Base-by-base conservation (phyloP, 1,284 basidiomycete genomes). In the Papiliotrema flavescens region DNA sequence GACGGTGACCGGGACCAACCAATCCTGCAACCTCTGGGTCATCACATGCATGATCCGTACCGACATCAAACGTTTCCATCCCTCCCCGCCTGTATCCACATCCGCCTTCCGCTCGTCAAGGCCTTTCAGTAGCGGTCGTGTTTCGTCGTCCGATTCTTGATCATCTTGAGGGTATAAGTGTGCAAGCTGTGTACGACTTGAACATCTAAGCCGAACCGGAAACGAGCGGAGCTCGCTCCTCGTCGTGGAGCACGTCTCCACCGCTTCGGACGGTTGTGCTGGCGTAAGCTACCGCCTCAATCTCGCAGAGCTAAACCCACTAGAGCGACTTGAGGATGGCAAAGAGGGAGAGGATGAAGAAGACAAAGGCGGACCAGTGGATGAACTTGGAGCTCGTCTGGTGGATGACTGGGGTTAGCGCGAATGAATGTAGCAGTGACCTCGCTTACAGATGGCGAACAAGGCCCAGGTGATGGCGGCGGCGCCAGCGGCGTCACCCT, bases 291-390 rank as follows among this genome's bases (percentile, higher is more conserved):
- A 36, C 6, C 11, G 11, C 0, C 26, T 13, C 15, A 20, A 34
- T 7, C 42, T 28, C 19, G 23, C 34, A 6, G 20, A 15, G 3
- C 1, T 22, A 34, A 32, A 64, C 74, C 63, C 54, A 76, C 74
- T 71, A 74, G 55, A 75, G 64, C 14, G 73, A 73, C 78, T 93
- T 90, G 70, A 85, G 67, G 49, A 96, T 88, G 79, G 88, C 91
- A 59, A 94, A 77, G 58, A 90, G 80, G 44, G 90, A 85, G 59
- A 97, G 81, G 68, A 95, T 83, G 70, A 92, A 84, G 74, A 96
- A 96, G 3, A 77, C 88, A 48, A 96, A 81, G 15, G 92, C 84
- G 35, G 83, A 82, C 92, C 91, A 96, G 79, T 92, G 90, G 62
- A 95, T 84, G 78, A 96, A 95, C 54, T 69, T 70, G 42, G 69